Evolutionary conservation across 305 asterid genomes (phyloP).

Genomic region (Fraxinus angustifolia): DNA sequence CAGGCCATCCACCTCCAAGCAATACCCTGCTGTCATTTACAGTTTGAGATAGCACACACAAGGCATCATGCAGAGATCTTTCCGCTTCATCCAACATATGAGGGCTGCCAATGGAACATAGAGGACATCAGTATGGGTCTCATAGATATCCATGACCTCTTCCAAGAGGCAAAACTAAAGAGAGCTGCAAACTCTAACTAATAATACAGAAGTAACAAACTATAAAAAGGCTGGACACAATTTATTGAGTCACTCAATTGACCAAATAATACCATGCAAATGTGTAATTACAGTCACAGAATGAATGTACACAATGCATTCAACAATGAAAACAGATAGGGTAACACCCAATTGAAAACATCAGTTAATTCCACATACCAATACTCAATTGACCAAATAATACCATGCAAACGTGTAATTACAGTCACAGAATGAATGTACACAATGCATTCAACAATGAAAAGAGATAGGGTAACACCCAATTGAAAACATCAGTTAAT

Average conservation of each 20-base stretch:
- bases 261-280: not conserved
- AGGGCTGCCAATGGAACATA: constrained; percentile 41
- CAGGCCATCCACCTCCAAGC: constrained; percentile 95
- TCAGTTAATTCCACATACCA: not conserved
- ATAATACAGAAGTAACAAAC: no score
- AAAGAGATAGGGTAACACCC: not conserved
- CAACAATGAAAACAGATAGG: not conserved
- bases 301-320: not conserved
- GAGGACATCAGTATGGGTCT: not conserved
- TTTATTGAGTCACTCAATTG: not conserved
- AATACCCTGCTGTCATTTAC: constrained; percentile 78
- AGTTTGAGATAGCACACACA: constrained; percentile 85
- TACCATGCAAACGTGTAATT: not conserved
- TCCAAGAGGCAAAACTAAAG: not conserved
- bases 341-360: not conserved
- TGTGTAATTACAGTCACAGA: not conserved
- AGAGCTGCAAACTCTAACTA: not conserved
- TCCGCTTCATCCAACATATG: constrained; percentile 91
- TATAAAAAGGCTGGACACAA: not conserved
- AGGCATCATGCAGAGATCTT: constrained; percentile 80
- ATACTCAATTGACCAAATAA: no score
- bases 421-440: not conserved
- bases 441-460: not conserved
- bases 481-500: not conserved
- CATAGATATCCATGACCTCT: not conserved